A percentile compares a stretch with the other conserved stretches of the same genome.
Conservation (phyloP, 2,329 filamentous ascomycete species). For the Aspergillus persii region DNA sequence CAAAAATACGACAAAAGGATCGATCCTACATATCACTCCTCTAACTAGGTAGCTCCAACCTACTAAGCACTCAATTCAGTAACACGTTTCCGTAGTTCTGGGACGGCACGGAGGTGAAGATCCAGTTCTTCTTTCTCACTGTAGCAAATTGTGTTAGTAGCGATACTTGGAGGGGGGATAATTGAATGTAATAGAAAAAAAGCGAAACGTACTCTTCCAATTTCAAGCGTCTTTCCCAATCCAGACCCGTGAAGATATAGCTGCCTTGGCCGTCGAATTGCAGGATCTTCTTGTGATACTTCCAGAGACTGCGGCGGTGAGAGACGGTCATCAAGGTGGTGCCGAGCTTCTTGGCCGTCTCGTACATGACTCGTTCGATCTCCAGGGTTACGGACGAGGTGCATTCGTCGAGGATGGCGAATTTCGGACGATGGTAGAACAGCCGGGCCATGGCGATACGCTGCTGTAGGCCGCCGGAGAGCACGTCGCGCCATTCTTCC, state of each 20-base stretch:
- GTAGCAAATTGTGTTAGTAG: slow-evolving; percentile 14
- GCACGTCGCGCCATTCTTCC: slow-evolving; percentile 92
- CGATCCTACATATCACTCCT: too few species aligned
- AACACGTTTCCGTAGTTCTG: slow-evolving; percentile 82
- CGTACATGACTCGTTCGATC: slow-evolving; percentile 94
- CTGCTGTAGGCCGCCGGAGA: slow-evolving; percentile 91
- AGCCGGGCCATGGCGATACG: slow-evolving; percentile 93
- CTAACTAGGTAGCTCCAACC: neutral
- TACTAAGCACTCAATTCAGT: slow-evolving; percentile 65
- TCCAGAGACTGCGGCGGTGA: slow-evolving; percentile 88
- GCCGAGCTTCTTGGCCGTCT: slow-evolving; percentile 84
- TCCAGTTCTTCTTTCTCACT: slow-evolving; percentile 92
- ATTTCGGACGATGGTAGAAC: slow-evolving; percentile 89
- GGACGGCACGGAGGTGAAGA: slow-evolving; percentile 76
- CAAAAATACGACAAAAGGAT: neutral
- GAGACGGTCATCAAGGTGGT: slow-evolving; percentile 97
- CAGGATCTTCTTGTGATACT: slow-evolving; percentile 90
- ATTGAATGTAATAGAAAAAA: neutral
- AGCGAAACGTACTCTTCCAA: slow-evolving; percentile 69
- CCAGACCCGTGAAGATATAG: slow-evolving; percentile 83
- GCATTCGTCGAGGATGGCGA: slow-evolving; percentile 96
- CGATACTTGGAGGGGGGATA: neutral
- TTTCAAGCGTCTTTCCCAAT: slow-evolving; percentile 79
- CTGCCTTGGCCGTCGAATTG: slow-evolving; percentile 95
- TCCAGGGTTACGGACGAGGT: slow-evolving; percentile 94